Evolutionary conservation across 2,329 filamentous ascomycete species (phyloP).

Genomic region (Alternaria arbusti): DNA sequence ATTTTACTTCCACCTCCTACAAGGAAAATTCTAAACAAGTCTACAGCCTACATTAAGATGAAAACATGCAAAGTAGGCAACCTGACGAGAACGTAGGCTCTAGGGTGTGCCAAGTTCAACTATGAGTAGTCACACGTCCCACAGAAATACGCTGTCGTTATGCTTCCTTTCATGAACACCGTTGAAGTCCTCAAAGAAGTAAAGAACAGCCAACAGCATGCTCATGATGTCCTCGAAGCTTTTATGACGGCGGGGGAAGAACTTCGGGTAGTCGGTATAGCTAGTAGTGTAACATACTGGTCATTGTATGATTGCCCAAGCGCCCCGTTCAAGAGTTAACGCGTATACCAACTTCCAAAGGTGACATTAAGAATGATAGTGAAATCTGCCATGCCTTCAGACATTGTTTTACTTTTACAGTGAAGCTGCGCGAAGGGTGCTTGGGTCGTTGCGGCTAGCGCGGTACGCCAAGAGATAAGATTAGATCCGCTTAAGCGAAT

Average conservation of each 20-base stretch:
- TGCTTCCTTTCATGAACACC: neutral
- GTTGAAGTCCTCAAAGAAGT: neutral
- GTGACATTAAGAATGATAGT: no score
- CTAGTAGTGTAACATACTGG: neutral
- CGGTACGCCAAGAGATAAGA: conserved; percentile 40
- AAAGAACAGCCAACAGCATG: neutral
- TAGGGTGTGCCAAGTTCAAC: neutral
- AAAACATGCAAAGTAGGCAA: neutral
- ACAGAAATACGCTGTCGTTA: neutral
- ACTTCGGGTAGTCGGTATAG: neutral
- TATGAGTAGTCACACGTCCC: neutral
- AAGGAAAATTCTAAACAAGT: neutral
- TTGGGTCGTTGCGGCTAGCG: conserved; percentile 1
- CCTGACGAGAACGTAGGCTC: neutral
- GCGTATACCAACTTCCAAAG: neutral
- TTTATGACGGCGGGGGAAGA: neutral
- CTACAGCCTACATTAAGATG: neutral
- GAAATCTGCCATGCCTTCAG: neutral
- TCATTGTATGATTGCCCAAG: neutral
- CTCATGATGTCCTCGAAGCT: neutral
- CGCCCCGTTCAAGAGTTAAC: neutral
- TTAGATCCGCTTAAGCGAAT: conserved; percentile 37
- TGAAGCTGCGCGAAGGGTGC: neutral
- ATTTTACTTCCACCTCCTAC: neutral
- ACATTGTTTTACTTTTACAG: neutral